Evolutionary conservation across 176 grass and related monocot genomes (phyloP).

Genomic region (Carex parvula): DNA sequence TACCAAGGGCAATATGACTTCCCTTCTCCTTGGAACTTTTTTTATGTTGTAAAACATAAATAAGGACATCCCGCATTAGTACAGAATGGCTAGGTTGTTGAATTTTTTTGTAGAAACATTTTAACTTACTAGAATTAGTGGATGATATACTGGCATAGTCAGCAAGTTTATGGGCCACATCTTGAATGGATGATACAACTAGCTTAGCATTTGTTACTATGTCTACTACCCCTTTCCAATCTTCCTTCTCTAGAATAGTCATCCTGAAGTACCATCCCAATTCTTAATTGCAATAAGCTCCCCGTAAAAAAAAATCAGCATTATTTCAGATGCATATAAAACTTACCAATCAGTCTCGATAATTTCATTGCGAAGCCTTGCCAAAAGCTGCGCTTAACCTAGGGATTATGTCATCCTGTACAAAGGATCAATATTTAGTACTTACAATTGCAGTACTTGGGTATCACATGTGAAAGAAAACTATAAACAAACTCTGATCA

Average conservation of each 20-base stretch:
- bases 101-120: neutral
- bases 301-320: neutral
- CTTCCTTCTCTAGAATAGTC: slow-evolving; percentile 81
- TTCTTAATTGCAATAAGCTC: slow-evolving; percentile 5
- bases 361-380: slow-evolving; percentile 82
- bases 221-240: slow-evolving; percentile 80
- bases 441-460: neutral
- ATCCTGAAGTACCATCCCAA: slow-evolving; percentile 49
- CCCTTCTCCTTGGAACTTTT: neutral
- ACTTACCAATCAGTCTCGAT: slow-evolving; percentile 89
- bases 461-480: neutral
- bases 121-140: slow-evolving; percentile 39
- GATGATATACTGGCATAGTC: slow-evolving; percentile 49
- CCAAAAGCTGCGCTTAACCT: slow-evolving; percentile 72
- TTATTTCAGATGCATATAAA: slow-evolving; percentile 5
- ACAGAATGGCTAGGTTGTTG: neutral
- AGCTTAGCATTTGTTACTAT: slow-evolving; percentile 89
- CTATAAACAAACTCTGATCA: neutral
- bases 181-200: slow-evolving; percentile 80
- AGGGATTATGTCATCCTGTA: slow-evolving; percentile 91
- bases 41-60: neutral
- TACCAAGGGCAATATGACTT: neutral
- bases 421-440: neutral
- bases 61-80: neutral
- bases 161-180: slow-evolving; percentile 62